phyloP scores from a whole-genome alignment of 306 rosid genomes.

The Senna tora region DNA sequence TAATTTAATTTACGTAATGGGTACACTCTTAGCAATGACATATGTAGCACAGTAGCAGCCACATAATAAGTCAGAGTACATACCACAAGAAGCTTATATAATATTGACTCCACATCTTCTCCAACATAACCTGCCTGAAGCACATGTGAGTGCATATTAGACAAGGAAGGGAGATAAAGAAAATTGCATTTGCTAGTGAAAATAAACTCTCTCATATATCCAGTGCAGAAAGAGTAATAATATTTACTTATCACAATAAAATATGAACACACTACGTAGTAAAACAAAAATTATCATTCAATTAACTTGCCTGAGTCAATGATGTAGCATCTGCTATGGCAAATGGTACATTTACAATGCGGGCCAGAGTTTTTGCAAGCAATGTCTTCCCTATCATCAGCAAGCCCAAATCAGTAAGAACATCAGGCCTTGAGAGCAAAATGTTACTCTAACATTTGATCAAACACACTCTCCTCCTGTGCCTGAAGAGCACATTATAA shows the following conservation, averaged over 20 bases:
- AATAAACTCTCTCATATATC: neutral
- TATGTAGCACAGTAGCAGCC: neutral
- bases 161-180: neutral
- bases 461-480: neutral
- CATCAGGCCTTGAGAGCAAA: neutral
- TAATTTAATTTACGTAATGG: neutral
- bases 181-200: constrained; percentile 9
- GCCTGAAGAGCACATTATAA: neutral
- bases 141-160: neutral
- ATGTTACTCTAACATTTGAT: neutral
- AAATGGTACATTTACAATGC: constrained; percentile 72
- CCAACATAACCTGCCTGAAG: constrained; percentile 81
- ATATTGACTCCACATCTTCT: constrained; percentile 72
- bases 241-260: neutral
- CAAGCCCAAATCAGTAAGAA: constrained; percentile 25
- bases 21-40: neutral
- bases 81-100: constrained; percentile 67
- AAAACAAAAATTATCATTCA: neutral
- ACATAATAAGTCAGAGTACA: constrained; percentile 17
- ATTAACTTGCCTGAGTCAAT: constrained; percentile 65
- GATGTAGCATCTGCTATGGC: constrained; percentile 78
- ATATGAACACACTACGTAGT: neutral
- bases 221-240: neutral
- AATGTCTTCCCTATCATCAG: constrained; percentile 67
- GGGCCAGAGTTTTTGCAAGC: constrained; percentile 83